Conservation (phyloP, 805 yeast species). For the Ogataea glucozyma region DNA sequence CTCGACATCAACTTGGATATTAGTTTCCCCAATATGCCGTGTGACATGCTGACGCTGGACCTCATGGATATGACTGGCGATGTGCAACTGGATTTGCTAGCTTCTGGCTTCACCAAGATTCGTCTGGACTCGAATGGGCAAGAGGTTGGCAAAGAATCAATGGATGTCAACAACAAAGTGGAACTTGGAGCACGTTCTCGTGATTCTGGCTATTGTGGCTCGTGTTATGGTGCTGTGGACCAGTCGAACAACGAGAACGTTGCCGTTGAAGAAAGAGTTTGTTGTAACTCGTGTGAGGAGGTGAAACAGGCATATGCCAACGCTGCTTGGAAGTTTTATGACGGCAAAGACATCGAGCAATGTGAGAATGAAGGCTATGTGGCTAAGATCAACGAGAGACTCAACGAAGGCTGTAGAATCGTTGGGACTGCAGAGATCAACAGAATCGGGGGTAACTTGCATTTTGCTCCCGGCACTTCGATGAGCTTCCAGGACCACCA, state of each 20-base stretch:
- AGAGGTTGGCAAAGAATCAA: constrained; percentile 40
- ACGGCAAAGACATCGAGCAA: constrained; percentile 83
- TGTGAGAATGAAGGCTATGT: constrained; percentile 91
- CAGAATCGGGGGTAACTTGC: constrained; percentile 86
- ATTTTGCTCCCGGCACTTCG: constrained; percentile 94
- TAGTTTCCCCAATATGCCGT: constrained; percentile 82
- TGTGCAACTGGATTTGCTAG: constrained; percentile 67
- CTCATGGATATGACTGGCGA: constrained; percentile 90
- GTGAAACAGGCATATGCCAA: constrained; percentile 78
- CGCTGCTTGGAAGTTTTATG: constrained; percentile 84
- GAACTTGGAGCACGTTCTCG: constrained; percentile 25
- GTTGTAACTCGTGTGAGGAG: constrained; percentile 85
- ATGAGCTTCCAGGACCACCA: constrained; percentile 61
- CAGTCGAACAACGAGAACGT: constrained; percentile 49
- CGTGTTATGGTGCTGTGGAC: constrained; percentile 83
- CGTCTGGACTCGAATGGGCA: constrained; percentile 59
- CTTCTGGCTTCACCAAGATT: constrained; percentile 69
- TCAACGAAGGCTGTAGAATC: constrained; percentile 86
- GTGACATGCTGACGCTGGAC: constrained; percentile 79
- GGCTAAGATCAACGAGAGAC: constrained; percentile 51
- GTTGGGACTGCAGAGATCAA: constrained; percentile 77
- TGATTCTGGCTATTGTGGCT: constrained; percentile 75
- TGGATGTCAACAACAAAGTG: constrained; percentile 41
- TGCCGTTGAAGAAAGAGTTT: constrained; percentile 45
- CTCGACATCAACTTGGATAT: constrained; percentile 81